Percentiles rank a stretch among this genome's conserved stretches.
Evolutionary conservation across 2,329 filamentous ascomycete species (phyloP).

Genomic region (Pseudogymnoascus sp.): DNA sequence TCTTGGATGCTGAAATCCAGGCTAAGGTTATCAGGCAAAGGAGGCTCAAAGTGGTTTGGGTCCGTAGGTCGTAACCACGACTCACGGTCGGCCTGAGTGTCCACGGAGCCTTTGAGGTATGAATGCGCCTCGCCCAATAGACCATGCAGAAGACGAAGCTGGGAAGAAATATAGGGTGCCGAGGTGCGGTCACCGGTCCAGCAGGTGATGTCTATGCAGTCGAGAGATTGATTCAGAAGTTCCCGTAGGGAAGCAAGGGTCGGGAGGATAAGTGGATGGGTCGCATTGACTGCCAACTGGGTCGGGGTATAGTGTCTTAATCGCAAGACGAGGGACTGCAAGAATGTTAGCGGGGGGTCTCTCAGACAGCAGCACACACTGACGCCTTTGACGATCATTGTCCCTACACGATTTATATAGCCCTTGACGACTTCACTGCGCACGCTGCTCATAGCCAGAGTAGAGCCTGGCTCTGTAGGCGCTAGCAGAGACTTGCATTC

Average conservation of each 20-base stretch:
- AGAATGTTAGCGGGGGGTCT: slow-evolving; percentile 5
- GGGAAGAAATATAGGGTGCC: slow-evolving; percentile 43
- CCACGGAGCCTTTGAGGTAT: slow-evolving; percentile 48
- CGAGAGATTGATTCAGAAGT: slow-evolving; percentile 75
- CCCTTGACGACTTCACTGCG: slow-evolving; percentile 89
- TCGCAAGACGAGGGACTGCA: slow-evolving; percentile 67
- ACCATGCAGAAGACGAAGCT: slow-evolving; percentile 49
- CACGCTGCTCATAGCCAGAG: slow-evolving; percentile 79
- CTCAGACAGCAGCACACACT: slow-evolving; percentile 28
- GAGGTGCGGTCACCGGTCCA: slow-evolving; percentile 60
- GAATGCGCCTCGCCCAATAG: slow-evolving; percentile 45
- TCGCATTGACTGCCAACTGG: slow-evolving; percentile 30
- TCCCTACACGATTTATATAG: slow-evolving; percentile 81
- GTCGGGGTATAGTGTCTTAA: slow-evolving; percentile 56
- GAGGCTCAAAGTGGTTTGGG: slow-evolving; percentile 45
- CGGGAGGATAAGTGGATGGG: slow-evolving; percentile 50
- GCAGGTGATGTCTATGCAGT: slow-evolving; percentile 71
- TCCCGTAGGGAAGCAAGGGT: slow-evolving; percentile 66
- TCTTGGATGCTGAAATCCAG: slow-evolving; percentile 67
- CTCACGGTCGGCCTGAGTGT: slow-evolving; percentile 27
- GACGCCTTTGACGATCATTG: slow-evolving; percentile 86
- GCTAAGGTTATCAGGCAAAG: slow-evolving; percentile 61
- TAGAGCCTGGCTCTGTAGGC: slow-evolving; percentile 77
- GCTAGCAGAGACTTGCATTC: slow-evolving; percentile 85
- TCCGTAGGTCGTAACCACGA: slow-evolving; percentile 31